These are phyloP conservation scores for Plicaturopsis crispa DNA, from an alignment of 768 basidiomycete genomes.

Conservation along the genomic window DNA sequence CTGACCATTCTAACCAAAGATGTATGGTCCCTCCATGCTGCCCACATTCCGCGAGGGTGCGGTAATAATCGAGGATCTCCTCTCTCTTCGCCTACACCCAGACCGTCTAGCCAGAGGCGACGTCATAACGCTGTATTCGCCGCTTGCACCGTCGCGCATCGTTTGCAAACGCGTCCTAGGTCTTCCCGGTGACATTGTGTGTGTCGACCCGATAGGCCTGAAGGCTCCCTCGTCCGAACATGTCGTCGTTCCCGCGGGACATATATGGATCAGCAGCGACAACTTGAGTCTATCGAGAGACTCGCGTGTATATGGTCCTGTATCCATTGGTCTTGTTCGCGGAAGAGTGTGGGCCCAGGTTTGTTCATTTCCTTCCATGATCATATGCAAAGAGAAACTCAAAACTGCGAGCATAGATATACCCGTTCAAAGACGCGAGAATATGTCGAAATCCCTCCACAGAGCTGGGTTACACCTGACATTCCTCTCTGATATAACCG, in stretches of 20 bases:
- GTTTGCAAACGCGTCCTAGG: conserved; percentile 91
- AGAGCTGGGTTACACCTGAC: no score
- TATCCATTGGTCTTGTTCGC: conserved; percentile 72
- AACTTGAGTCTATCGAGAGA: conserved; percentile 79
- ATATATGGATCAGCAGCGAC: conserved; percentile 90
- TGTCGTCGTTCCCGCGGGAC: conserved; percentile 73
- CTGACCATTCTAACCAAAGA: no score
- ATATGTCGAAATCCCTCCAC: no score
- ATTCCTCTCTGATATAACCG: no score
- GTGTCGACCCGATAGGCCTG: conserved; percentile 77
- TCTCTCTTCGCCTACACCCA: conserved; percentile 46
- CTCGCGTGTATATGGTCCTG: conserved; percentile 89
- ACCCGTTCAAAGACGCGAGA: conserved; percentile 21
- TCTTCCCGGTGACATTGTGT: conserved; percentile 81
- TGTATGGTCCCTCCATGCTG: conserved; percentile 73
- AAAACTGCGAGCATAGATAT: conserved; percentile 15
- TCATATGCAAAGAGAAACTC: conserved; percentile 2
- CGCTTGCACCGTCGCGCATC: conserved; percentile 52
- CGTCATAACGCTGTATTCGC: conserved; percentile 65
- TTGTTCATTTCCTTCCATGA: conserved; percentile 12
- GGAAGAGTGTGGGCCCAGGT: conserved; percentile 65
- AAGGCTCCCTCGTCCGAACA: conserved; percentile 63
- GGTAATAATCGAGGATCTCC: conserved; percentile 52
- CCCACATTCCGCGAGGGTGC: conserved; percentile 67
- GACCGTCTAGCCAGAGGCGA: conserved; percentile 61